Evolutionary conservation across 2,329 filamentous ascomycete genomes (phyloP).

Genomic region (Metarhizium guizhouense): DNA sequence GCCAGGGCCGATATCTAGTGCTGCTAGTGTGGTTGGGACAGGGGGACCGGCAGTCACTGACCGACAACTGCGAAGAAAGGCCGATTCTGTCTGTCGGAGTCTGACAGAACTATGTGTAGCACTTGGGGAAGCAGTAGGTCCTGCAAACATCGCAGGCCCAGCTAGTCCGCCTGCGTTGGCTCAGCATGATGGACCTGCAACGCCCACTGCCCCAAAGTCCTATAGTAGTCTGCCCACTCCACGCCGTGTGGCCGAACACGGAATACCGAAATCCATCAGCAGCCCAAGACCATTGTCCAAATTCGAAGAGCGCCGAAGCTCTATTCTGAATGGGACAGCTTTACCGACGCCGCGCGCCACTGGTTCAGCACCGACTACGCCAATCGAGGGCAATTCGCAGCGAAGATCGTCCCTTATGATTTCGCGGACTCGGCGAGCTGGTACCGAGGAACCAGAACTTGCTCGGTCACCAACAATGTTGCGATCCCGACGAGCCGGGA

Average conservation of each 20-base stretch:
- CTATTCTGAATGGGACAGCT: slow-evolving; percentile 34
- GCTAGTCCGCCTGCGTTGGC: slow-evolving; percentile 6
- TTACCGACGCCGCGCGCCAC: slow-evolving; percentile 36
- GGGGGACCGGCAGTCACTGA: slow-evolving; percentile 53
- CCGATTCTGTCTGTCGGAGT: slow-evolving; percentile 85
- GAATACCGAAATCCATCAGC: slow-evolving; percentile 25
- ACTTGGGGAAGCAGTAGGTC: slow-evolving; percentile 44
- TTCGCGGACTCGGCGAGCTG: slow-evolving; percentile 35
- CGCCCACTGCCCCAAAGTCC: slow-evolving; percentile 37
- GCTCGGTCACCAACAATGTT: slow-evolving; percentile 40
- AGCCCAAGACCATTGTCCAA: slow-evolving; percentile 41
- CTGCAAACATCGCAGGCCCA: slow-evolving; percentile 7
- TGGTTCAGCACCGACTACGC: slow-evolving; percentile 28
- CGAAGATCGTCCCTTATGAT: slow-evolving; percentile 47
- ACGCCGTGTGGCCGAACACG: slow-evolving; percentile 33
- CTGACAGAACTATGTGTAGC: slow-evolving; percentile 88
- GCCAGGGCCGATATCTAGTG: slow-evolving; percentile 58
- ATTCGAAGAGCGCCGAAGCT: slow-evolving; percentile 44
- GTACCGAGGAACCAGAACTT: slow-evolving; percentile 42
- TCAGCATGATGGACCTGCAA: slow-evolving; percentile 24
- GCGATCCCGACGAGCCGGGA: slow-evolving; percentile 34
- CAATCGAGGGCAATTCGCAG: slow-evolving; percentile 25
- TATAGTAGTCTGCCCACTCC: slow-evolving; percentile 25
- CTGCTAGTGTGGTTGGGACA: slow-evolving; percentile 51
- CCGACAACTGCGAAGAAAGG: slow-evolving; percentile 78